Evolutionary conservation across 768 basidiomycete species (phyloP), one percentile per base, ranked within the genome.

Genomic region (Hericium alpestre): DNA sequence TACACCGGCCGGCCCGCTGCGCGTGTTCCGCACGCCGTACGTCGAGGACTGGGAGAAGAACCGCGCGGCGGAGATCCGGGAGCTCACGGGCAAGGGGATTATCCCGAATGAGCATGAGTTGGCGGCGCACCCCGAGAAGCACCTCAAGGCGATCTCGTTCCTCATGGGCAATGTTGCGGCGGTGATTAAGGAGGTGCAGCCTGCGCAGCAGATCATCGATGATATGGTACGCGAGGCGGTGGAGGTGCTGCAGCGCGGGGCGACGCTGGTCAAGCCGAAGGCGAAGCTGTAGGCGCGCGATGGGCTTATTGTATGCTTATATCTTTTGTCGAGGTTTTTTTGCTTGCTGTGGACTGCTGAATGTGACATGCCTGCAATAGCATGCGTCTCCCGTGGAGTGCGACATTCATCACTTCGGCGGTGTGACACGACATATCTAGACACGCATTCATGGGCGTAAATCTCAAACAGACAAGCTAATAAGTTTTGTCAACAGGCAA

Each of bases 81-180:
- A 84, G 60, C 77, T 95, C 55, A 90, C 90, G 0, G 76, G 81
- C 8, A 79, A 88, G 73, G 93, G 93, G n/a, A 79, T 91, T 61
- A 70, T 96, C 58, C 93, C 93, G 23, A 75, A 79, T 58, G 73
- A 81, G 27, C 72, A 79, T 3, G 91, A 94, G 58, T 64, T 93
- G 38, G 76, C 86, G 71, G 79, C 82, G 66, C 86, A 90, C 65
- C 90, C 93, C 4, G 90, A 93, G 67, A 90, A 84, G 67, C 84
- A 81, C 4, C 58, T 86, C 5, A 71, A 81, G 62, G 79, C 78
- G 25, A 74, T 84, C 22, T 70, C 83, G 22, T 94, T 87, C 85
- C 76, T 94, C 51, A 90, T 94, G 74, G 94, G 93, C 52, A 80
- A 82, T 56, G 90, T 93, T 32, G 78, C 89, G 13, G 83, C 79